Conservation (phyloP, 495 filamentous ascomycete genomes). For the Penicillium tannophilum region DNA sequence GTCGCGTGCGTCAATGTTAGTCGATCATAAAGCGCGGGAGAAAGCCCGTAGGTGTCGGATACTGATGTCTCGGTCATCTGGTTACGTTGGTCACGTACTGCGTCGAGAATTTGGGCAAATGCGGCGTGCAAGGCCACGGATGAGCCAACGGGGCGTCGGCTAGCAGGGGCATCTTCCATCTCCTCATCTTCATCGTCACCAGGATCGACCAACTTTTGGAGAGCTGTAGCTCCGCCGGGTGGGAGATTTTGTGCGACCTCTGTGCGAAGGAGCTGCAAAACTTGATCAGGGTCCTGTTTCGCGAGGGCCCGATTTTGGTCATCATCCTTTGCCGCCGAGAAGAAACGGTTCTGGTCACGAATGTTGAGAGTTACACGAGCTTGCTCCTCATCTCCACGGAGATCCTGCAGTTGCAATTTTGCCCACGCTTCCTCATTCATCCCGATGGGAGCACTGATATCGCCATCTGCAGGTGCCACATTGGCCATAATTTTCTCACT, state of each 20-base stretch:
- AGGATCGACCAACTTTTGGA: conserved; percentile 54
- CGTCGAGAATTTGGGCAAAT: conserved; percentile 45
- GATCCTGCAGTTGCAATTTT: conserved; percentile 76
- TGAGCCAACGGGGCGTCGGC: conserved; percentile 36
- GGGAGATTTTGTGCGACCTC: conserved; percentile 56
- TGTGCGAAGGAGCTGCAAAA: conserved; percentile 62
- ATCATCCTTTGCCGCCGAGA: conserved; percentile 60
- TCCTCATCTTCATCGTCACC: conserved; percentile 60
- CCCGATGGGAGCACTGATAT: conserved; percentile 62
- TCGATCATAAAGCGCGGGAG: conserved; percentile 65
- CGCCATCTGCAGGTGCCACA: conserved; percentile 73
- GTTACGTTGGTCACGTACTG: conserved; percentile 45
- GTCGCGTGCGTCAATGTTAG: conserved; percentile 87
- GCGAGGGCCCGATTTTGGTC: conserved; percentile 61
- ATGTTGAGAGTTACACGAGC: conserved; percentile 82
- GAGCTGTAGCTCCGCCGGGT: conserved; percentile 58
- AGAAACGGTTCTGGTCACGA: conserved; percentile 80
- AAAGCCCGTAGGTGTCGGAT: conserved; percentile 62
- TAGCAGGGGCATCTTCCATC: conserved; percentile 49
- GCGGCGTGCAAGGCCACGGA: conserved; percentile 39
- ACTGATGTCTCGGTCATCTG: conserved; percentile 34
- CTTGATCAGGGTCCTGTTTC: conserved; percentile 66
- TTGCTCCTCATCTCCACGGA: conserved; percentile 71
- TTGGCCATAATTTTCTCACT: conserved; percentile 90
- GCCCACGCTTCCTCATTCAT: conserved; percentile 76